A percentile compares a stretch with the other conserved stretches of the same genome.
These are phyloP conservation scores for Marchantia polymorpha DNA, from an alignment of 225 moss, liverwort and hornwort species.

Conservation along the genomic window DNA sequence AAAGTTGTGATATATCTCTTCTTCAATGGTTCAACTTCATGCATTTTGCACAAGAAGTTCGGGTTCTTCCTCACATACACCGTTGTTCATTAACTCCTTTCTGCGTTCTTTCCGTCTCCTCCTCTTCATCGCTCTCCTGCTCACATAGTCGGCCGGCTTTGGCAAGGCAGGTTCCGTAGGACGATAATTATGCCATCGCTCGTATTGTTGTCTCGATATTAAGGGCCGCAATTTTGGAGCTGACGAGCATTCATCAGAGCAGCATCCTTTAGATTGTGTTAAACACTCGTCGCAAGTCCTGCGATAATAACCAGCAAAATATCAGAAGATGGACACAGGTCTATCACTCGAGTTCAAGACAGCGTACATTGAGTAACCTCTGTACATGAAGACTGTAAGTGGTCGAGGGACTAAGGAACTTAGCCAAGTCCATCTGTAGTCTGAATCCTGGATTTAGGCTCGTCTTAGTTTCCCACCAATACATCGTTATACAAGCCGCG, in stretches of 20 bases:
- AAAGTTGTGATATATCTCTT: background rate
- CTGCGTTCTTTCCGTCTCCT: conserved; percentile 64
- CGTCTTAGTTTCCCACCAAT: too few relatives aligned
- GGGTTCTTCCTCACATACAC: background rate
- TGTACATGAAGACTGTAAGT: too few relatives aligned
- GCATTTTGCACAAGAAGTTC: conserved; percentile 6
- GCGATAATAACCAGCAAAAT: conserved; percentile 14
- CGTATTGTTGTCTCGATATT: conserved; percentile 54
- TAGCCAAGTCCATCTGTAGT: too few relatives aligned
- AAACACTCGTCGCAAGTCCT: conserved; percentile 79
- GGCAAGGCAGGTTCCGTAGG: conserved; percentile 48
- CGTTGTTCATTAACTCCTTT: background rate
- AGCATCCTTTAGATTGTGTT: conserved; percentile 64
- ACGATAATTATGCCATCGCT: conserved; percentile 95
- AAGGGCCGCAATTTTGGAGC: conserved; percentile 77
- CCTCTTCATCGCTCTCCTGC: conserved; percentile 81
- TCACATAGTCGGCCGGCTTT: conserved; percentile 69
- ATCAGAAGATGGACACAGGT: background rate
- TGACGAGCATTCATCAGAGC: conserved; percentile 60
- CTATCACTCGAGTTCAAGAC: background rate
- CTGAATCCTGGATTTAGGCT: too few relatives aligned
- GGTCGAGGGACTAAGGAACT: too few relatives aligned
- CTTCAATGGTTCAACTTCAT: background rate
- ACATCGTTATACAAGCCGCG: too few relatives aligned
- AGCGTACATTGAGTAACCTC: background rate